These are phyloP conservation scores for Cryptosporidium andersoni DNA, from an alignment of 169 alveolate species.

Conservation along the genomic window DNA sequence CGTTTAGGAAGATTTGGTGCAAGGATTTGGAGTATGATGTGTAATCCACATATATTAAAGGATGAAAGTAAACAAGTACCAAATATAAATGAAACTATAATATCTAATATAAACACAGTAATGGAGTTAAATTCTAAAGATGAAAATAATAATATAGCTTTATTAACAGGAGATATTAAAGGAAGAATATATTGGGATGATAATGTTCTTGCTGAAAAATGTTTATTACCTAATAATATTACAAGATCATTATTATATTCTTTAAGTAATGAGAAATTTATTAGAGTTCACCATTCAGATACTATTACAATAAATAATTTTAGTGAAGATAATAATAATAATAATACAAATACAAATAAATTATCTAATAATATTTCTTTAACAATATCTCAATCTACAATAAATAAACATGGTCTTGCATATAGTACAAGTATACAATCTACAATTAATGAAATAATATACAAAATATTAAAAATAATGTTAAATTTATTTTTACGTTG, in stretches of 20 bases:
- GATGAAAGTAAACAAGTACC: constrained; percentile 20
- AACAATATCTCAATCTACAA: constrained; percentile 45
- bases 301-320: constrained; percentile 29
- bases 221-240: constrained; percentile 41
- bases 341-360: background rate
- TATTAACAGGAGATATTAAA: background rate
- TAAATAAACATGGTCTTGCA: constrained; percentile 53
- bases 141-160: background rate
- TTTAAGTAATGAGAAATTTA: constrained; percentile 47
- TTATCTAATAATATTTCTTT: background rate
- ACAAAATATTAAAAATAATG: constrained; percentile 25
- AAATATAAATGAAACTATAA: background rate
- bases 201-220: constrained; percentile 47
- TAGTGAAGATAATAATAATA: background rate
- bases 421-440: constrained; percentile 31
- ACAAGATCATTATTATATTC: constrained; percentile 51
- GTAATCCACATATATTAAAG: constrained; percentile 29
- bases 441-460: constrained; percentile 19
- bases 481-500: constrained; percentile 35
- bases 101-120: background rate
- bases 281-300: constrained; percentile 57
- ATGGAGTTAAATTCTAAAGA: background rate
- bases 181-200: constrained; percentile 68
- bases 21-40: constrained; percentile 71
- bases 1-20: constrained; percentile 47